Base-by-base conservation (phyloP, 495 filamentous ascomycete genomes). In the Xylaria scruposa region DNA sequence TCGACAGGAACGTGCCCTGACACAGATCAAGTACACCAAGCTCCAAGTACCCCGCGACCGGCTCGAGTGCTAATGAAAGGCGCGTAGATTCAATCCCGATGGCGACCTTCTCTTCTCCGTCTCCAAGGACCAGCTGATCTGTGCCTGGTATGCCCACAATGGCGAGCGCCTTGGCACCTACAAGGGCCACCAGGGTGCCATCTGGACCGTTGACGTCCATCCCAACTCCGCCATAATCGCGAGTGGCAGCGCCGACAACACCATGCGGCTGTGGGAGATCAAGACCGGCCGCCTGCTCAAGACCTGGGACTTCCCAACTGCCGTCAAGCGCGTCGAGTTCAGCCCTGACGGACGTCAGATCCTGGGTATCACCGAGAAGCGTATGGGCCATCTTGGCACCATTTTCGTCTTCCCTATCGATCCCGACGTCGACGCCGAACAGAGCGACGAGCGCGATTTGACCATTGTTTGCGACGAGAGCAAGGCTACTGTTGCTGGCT, bases 161-260 rank as follows among this genome's bases (percentile, higher is more conserved):
- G 94, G 94, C 84, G 94, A 97, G 87, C 90, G 95, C 73, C 88
- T 98, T 67, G 95, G 95, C 79, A 97, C 95, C 72, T 99, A 99
- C 84, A 89, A 92, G 78, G 96, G 96, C 78, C 96, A 99, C 87
- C 91, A 95, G 79, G 96, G 96, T 82, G 97, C 96, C 72, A 91
- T 99, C 82, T 99, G 96, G 96, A 97, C 95, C 68, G 93, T 99
- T 80, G 97, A 98, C 78, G 92, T 98, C 74, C 94, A 97, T 86
- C 94, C 96, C 73, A 96, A 94, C 77, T 94, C 92, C 74, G 93
- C 93, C 73, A 88, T 98, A 78, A 92, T 98, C 79, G 96, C 95
- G 70, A 96, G 93, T 65, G 96, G 96, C 63, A 95, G 93, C 74
- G 96, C 96, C 82, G 96, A 99, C 86, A 98, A 98, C 87, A 97